Conservation (phyloP, 2,329 filamentous ascomycete species). For the Thermothelomyces thermophilus region DNA sequence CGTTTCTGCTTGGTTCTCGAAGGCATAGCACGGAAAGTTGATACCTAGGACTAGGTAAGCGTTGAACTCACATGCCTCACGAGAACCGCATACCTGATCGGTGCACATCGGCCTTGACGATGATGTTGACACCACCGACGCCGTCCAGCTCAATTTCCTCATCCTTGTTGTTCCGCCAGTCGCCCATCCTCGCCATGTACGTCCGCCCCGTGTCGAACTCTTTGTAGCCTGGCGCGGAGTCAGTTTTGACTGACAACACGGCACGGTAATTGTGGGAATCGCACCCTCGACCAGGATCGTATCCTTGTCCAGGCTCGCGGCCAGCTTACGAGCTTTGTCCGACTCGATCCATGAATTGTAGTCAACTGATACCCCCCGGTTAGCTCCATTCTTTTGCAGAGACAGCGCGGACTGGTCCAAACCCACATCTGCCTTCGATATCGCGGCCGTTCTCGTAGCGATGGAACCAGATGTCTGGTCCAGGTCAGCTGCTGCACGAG, state of each 20-base stretch:
- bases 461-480: conserved; percentile 91
- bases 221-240: conserved; percentile 62
- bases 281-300: conserved; percentile 83
- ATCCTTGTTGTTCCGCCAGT: conserved; percentile 88
- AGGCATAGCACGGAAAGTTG: conserved; percentile 94
- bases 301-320: conserved; percentile 68
- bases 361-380: conserved; percentile 58
- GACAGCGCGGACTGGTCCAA: conserved; percentile 49
- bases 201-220: conserved; percentile 85
- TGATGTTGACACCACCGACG: conserved; percentile 92
- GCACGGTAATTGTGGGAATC: background rate
- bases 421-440: conserved; percentile 89
- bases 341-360: conserved; percentile 99
- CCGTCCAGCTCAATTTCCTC: conserved; percentile 89
- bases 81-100: conserved; percentile 58
- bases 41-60: conserved; percentile 57
- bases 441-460: conserved; percentile 73
- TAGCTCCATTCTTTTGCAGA: conserved; percentile 24
- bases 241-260: background rate
- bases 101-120: conserved; percentile 97
- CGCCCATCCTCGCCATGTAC: conserved; percentile 86
- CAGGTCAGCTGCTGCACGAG: conserved; percentile 24
- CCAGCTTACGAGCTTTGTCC: conserved; percentile 69
- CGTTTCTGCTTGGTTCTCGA: conserved; percentile 98
- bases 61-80: too few species aligned